A percentile compares a stretch with the other conserved stretches of the same genome.
Conservation (phyloP, 176 grass and related monocot species). For the Zoysia japonica region DNA sequence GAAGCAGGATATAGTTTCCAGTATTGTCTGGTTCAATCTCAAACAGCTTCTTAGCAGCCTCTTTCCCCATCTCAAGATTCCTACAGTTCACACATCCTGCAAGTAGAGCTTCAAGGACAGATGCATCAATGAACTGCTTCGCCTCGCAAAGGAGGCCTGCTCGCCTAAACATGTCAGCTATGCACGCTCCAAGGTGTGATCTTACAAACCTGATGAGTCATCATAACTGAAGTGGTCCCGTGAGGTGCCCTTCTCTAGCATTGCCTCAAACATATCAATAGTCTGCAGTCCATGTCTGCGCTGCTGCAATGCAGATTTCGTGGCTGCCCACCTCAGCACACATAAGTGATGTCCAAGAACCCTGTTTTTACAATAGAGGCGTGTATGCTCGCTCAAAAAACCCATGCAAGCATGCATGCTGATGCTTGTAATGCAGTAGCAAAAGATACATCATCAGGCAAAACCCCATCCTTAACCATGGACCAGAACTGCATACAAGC, state of each 20-base stretch:
- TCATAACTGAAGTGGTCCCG: conserved; percentile 57
- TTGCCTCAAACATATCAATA: conserved; percentile 43
- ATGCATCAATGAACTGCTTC: conserved; percentile 42
- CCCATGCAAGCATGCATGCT: conserved; percentile 33
- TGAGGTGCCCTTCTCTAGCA: conserved; percentile 42
- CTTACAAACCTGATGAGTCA: conserved; percentile 46
- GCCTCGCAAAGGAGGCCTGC: conserved; percentile 53
- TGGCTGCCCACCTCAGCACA: conserved; percentile 51
- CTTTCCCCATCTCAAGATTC: conserved; percentile 44
- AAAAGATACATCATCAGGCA: conserved; percentile 53
- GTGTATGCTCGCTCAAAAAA: conserved; percentile 47
- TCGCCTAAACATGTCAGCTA: conserved; percentile 61
- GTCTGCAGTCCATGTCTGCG: conserved; percentile 39
- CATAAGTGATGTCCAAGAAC: conserved; percentile 34
- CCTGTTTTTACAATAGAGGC: conserved; percentile 48
- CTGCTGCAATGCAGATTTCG: conserved; percentile 64
- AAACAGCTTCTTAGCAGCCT: conserved; percentile 49
- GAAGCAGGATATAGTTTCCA: conserved; percentile 61
- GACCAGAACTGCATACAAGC: conserved; percentile 43
- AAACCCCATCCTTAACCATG: conserved; percentile 41
- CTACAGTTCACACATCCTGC: conserved; percentile 39
- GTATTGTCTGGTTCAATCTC: conserved; percentile 54
- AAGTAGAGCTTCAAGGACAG: conserved; percentile 52
- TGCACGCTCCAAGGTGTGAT: conserved; percentile 48
- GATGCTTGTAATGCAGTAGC: conserved; percentile 48